phyloP scores from a whole-genome alignment of 805 yeast species.

The Myxozyma mucilagina region DNA sequence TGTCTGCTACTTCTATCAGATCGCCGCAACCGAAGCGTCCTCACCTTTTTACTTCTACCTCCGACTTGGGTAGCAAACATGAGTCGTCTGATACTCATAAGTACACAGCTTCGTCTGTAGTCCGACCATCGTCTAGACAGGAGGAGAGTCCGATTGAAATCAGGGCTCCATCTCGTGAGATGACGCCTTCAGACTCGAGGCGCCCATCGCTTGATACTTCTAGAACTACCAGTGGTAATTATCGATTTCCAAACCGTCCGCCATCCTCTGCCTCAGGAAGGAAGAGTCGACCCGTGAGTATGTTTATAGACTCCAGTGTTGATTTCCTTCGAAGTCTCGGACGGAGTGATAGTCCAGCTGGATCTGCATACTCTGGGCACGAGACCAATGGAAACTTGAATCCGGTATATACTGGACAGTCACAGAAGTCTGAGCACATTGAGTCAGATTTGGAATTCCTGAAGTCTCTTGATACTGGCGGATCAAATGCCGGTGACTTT shows the following conservation, averaged over 20 bases:
- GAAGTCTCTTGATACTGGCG: slow-evolving; percentile 29
- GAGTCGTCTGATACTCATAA: slow-evolving; percentile 11
- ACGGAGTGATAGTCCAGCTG: slow-evolving; percentile 23
- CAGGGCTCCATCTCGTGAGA: slow-evolving; percentile 20
- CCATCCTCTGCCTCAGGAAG: slow-evolving; percentile 12
- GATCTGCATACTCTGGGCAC: slow-evolving; percentile 11
- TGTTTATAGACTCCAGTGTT: slow-evolving; percentile 30
- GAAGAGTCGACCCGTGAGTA: slow-evolving; percentile 25
- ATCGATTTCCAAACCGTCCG: neutral
- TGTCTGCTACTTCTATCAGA: slow-evolving; percentile 4
- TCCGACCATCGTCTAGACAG: neutral
- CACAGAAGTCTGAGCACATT: slow-evolving; percentile 29
- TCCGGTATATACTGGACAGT: slow-evolving; percentile 19
- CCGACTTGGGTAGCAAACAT: neutral
- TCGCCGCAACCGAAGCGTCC: slow-evolving; percentile 24
- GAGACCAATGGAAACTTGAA: slow-evolving; percentile 8
- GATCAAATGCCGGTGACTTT: slow-evolving; percentile 9
- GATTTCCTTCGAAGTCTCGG: slow-evolving; percentile 28
- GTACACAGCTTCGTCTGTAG: neutral
- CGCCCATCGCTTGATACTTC: slow-evolving; percentile 21
- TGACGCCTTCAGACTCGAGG: slow-evolving; percentile 23
- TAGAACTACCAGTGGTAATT: neutral
- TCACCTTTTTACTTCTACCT: neutral
- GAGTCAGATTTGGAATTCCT: slow-evolving; percentile 29
- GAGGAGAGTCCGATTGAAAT: slow-evolving; percentile 5